These are phyloP conservation scores for Parietichytrium sp. DNA, from an alignment of 108 stramenopile species.

Conservation along the genomic window DNA sequence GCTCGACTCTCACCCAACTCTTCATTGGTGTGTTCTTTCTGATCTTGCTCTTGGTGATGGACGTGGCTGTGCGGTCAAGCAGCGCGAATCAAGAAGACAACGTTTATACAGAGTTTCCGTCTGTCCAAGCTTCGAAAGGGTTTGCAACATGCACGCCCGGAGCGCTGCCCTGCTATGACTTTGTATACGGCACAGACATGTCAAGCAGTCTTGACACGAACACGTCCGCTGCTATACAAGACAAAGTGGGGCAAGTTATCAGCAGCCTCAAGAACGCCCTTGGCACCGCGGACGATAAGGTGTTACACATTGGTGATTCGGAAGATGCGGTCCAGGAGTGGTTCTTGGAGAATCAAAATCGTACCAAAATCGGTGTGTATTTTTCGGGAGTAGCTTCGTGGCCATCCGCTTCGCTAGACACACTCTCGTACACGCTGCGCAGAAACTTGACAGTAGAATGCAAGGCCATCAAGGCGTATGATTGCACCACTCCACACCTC, in stretches of 20 bases:
- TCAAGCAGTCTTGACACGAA: no score
- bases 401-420: neutral
- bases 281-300: neutral
- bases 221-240: neutral
- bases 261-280: neutral
- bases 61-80: neutral
- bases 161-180: neutral
- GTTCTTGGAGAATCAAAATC: conserved; percentile 1
- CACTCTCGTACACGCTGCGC: neutral
- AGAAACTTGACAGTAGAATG: neutral
- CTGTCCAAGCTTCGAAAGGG: neutral
- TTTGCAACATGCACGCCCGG: neutral
- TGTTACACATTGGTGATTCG: neutral
- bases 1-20: neutral
- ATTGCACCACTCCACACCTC: neutral
- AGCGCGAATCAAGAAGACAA: neutral
- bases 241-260: neutral
- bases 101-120: neutral
- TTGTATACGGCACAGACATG: neutral
- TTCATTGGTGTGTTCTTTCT: conserved; percentile 13
- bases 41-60: neutral
- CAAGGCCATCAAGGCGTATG: neutral
- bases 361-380: neutral
- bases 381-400: neutral
- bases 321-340: neutral